Conservation (phyloP, 2,329 filamentous ascomycete species). For the Sarocladiaceae sp. region DNA sequence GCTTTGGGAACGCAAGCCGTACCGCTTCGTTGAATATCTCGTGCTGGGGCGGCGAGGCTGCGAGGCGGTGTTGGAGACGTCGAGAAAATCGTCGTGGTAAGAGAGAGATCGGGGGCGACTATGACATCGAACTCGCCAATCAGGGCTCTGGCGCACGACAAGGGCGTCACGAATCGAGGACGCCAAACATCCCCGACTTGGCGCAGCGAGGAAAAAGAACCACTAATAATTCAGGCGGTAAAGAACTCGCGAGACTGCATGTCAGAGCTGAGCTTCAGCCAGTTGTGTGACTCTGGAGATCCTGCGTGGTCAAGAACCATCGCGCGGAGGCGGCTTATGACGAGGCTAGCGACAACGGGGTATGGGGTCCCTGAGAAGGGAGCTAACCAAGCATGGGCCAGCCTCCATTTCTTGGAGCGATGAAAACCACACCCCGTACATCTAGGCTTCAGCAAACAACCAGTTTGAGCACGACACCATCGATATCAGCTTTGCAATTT, state of each 20-base stretch:
- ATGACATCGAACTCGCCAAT: constrained; percentile 10
- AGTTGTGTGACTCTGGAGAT: no score
- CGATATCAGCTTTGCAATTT: no score
- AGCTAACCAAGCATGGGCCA: background rate
- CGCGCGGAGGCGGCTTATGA: constrained; percentile 6
- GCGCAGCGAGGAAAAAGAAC: background rate
- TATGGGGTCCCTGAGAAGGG: background rate
- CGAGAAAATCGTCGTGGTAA: background rate
- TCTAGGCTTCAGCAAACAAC: no score
- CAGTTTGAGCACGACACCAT: no score
- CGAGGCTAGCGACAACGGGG: constrained; percentile 5
- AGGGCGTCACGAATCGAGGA: background rate
- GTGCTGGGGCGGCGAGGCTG: background rate
- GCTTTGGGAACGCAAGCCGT: background rate
- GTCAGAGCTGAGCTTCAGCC: background rate
- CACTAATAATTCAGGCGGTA: background rate
- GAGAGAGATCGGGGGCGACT: constrained; percentile 5
- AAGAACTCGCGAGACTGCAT: background rate
- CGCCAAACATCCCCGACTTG: background rate
- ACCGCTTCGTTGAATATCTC: background rate
- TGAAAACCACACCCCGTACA: background rate
- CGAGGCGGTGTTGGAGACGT: background rate
- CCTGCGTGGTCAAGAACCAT: background rate
- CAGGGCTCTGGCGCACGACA: constrained; percentile 6
- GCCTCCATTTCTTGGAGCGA: background rate